phyloP scores from a whole-genome alignment of 1,284 basidiomycete genomes.

The Coniferiporia weirii region DNA sequence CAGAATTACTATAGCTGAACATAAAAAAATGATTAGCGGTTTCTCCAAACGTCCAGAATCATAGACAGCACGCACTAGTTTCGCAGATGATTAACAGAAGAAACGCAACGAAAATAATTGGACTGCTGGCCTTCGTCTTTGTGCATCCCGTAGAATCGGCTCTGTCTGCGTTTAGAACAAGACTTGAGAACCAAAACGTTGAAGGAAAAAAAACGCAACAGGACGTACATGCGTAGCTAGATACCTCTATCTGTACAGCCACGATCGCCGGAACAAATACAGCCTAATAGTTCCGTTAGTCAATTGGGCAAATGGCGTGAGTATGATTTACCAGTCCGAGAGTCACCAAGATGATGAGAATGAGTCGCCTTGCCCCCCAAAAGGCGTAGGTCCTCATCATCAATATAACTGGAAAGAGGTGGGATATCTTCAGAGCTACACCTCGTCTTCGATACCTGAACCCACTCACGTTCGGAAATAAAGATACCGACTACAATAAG shows the following conservation, averaged over 20 bases:
- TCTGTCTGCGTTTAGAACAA: neutral
- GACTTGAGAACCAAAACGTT: neutral
- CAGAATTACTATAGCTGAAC: constrained; percentile 33
- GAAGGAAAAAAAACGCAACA: neutral
- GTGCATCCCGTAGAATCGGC: constrained; percentile 4
- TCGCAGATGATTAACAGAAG: constrained; percentile 36
- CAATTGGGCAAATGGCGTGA: neutral
- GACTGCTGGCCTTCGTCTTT: constrained; percentile 22
- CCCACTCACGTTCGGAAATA: constrained; percentile 8
- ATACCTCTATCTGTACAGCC: constrained; percentile 30
- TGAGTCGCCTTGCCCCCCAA: constrained; percentile 10
- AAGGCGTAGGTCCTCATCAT: constrained; percentile 16
- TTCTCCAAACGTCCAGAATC: neutral
- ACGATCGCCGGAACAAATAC: constrained; percentile 30
- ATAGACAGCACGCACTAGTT: constrained; percentile 29
- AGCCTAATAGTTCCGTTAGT: constrained; percentile 21
- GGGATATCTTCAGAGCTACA: neutral
- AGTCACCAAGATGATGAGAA: constrained; percentile 4
- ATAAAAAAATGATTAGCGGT: neutral
- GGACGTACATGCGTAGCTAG: constrained; percentile 32
- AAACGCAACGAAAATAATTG: constrained; percentile 36
- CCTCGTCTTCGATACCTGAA: neutral
- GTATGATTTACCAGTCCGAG: constrained; percentile 5
- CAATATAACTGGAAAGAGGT: constrained; percentile 4
- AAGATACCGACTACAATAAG: constrained; percentile 16